phyloP scores from a whole-genome alignment of 345 rosid species.

The Populus simonii region DNA sequence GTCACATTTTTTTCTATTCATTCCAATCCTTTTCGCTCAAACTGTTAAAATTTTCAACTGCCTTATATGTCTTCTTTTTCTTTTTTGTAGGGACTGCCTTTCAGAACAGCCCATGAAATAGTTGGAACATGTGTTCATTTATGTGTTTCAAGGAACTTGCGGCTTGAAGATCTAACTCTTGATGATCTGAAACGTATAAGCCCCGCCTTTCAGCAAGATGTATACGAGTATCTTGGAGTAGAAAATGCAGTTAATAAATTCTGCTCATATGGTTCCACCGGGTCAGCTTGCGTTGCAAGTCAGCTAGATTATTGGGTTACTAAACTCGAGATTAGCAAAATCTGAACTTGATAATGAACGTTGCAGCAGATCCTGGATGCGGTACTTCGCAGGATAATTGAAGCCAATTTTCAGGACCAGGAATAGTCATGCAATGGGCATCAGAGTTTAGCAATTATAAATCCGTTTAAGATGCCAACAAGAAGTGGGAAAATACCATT shows the following conservation, averaged over 20 bases:
- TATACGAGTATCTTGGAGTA: conserved; percentile 67
- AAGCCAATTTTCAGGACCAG: not conserved
- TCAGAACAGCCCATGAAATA: conserved; percentile 89
- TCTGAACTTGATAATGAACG: not conserved
- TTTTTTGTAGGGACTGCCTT: conserved; percentile 70
- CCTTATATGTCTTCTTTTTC: not conserved
- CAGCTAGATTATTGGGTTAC: conserved; percentile 66
- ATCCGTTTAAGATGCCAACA: no score
- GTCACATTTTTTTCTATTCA: no score
- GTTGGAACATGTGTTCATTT: conserved; percentile 86
- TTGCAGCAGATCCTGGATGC: not conserved
- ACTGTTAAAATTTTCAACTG: not conserved
- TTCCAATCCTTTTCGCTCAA: no score
- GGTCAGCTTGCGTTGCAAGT: conserved; percentile 54
- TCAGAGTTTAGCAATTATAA: no score
- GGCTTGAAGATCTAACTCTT: conserved; percentile 66
- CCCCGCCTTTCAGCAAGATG: conserved; percentile 68
- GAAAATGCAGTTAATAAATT: conserved; percentile 78
- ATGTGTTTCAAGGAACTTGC: conserved; percentile 65
- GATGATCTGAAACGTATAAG: conserved; percentile 63
- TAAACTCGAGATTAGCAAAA: conserved; percentile 43
- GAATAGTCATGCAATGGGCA: no score
- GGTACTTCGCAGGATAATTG: not conserved
- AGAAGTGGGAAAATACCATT: no score
- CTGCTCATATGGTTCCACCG: conserved; percentile 73